These are phyloP conservation scores for Celoporthe dispersa DNA, from an alignment of 2,329 filamentous ascomycete genomes.

Conservation along the genomic window DNA sequence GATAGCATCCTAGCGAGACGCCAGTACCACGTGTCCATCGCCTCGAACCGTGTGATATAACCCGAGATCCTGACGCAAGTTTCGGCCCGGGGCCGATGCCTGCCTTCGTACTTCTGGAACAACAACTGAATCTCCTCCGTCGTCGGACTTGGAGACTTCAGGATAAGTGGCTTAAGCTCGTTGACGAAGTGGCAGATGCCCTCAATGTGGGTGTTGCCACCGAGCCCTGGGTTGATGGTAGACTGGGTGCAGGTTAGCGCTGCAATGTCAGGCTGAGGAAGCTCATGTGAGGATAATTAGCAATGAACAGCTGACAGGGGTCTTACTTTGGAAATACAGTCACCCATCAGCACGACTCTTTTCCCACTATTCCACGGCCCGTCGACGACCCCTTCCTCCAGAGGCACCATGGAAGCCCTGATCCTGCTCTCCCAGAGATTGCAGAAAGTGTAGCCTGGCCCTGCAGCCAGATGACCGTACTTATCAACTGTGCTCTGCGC, in stretches of 20 bases:
- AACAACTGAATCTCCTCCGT: slow-evolving; percentile 28
- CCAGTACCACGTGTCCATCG: slow-evolving; percentile 34
- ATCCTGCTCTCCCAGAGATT: slow-evolving; percentile 31
- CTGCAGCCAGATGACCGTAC: slow-evolving; percentile 26
- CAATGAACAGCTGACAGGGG: background rate
- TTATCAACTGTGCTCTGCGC: slow-evolving; percentile 25
- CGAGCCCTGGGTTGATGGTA: slow-evolving; percentile 32
- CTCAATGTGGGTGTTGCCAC: slow-evolving; percentile 31
- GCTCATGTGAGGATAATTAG: background rate
- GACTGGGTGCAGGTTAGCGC: slow-evolving; percentile 23
- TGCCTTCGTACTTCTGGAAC: slow-evolving; percentile 31
- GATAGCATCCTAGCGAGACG: slow-evolving; percentile 15
- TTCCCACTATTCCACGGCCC: slow-evolving; percentile 30
- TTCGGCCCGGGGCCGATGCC: slow-evolving; percentile 32
- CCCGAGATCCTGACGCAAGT: slow-evolving; percentile 30
- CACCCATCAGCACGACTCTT: slow-evolving; percentile 30
- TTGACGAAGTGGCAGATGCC: slow-evolving; percentile 30
- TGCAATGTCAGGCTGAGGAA: background rate
- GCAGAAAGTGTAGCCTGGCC: slow-evolving; percentile 32
- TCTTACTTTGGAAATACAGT: slow-evolving; percentile 27
- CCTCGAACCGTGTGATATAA: slow-evolving; percentile 34
- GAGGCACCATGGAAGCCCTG: slow-evolving; percentile 28
- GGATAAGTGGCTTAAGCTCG: slow-evolving; percentile 31
- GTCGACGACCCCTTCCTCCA: slow-evolving; percentile 31
- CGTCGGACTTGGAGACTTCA: slow-evolving; percentile 26